Percentiles rank a stretch among this genome's conserved stretches.
These are phyloP conservation scores for Digitaria exilis DNA, from an alignment of 202 grass and related monocot genomes.

Conservation along the genomic window DNA sequence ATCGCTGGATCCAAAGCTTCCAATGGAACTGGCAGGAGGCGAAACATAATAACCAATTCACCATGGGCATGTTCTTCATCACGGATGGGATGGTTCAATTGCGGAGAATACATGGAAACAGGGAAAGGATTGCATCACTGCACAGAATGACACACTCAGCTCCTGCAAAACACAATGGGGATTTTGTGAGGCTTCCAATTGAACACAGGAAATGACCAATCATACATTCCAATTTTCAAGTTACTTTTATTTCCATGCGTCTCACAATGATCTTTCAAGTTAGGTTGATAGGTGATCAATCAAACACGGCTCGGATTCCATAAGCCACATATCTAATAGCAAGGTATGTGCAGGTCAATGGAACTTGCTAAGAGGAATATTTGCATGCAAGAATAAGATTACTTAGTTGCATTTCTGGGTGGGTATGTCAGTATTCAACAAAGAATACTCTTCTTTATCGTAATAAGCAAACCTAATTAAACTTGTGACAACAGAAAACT, in stretches of 20 bases:
- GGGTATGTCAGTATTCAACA: background rate
- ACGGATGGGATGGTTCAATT: background rate
- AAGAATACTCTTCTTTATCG: background rate
- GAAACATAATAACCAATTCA: conserved; percentile 35
- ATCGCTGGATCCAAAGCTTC: conserved; percentile 37
- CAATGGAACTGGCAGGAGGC: conserved; percentile 4
- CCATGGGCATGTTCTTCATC: background rate
- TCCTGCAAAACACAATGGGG: background rate
- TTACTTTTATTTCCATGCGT: background rate
- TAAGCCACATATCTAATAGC: background rate
- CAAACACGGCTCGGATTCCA: background rate
- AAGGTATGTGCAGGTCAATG: background rate
- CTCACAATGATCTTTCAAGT: background rate
- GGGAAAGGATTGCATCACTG: background rate
- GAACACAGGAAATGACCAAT: background rate
- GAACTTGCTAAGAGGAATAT: background rate
- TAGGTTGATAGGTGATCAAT: background rate
- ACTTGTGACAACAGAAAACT: background rate
- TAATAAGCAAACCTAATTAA: background rate
- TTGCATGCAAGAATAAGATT: background rate
- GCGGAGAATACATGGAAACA: conserved; percentile 27
- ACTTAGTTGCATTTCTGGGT: background rate
- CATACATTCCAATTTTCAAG: background rate
- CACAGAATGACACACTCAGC: background rate
- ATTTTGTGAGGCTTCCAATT: conserved; percentile 9